Evolutionary conservation across 805 yeast species (phyloP).

Genomic region (Saturnispora quitensis): DNA sequence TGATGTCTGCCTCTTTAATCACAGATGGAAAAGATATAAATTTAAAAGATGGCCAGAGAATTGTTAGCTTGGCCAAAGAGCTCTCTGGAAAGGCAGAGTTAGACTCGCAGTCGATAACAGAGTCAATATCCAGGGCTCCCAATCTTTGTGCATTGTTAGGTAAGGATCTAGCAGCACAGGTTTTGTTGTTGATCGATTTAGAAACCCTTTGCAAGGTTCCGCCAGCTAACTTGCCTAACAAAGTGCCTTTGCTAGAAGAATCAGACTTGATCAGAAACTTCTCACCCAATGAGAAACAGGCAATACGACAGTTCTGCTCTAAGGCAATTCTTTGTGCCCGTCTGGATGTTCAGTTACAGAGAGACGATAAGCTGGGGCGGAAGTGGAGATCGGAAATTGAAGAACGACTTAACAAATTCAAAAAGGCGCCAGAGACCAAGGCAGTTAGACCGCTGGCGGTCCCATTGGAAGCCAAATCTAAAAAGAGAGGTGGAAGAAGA

Average conservation of each 20-base stretch:
- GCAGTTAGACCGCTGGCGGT: constrained; percentile 63
- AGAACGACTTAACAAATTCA: constrained; percentile 57
- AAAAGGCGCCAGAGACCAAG: constrained; percentile 64
- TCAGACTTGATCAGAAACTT: constrained; percentile 49
- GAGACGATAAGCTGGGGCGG: constrained; percentile 36
- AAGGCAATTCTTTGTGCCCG: constrained; percentile 78
- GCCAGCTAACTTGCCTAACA: constrained; percentile 68
- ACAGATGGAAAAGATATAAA: background rate
- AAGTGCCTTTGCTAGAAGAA: constrained; percentile 41
- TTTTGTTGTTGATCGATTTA: constrained; percentile 67
- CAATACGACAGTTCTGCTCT: constrained; percentile 69
- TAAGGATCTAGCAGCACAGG: constrained; percentile 59
- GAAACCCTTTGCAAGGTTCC: constrained; percentile 59
- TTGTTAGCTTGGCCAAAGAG: background rate
- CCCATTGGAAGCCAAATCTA: constrained; percentile 68
- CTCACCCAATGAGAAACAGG: constrained; percentile 42
- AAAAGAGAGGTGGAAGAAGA: constrained; percentile 80
- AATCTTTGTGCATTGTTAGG: constrained; percentile 70
- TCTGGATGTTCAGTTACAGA: constrained; percentile 47
- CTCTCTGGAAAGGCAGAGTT: background rate
- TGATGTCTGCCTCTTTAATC: constrained; percentile 1
- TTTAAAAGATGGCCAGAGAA: background rate
- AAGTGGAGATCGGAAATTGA: constrained; percentile 53
- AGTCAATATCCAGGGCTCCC: constrained; percentile 45
- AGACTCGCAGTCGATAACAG: background rate